Evolutionary conservation across 2,329 filamentous ascomycete genomes (phyloP).

Genomic region (Neonectria punicea): DNA sequence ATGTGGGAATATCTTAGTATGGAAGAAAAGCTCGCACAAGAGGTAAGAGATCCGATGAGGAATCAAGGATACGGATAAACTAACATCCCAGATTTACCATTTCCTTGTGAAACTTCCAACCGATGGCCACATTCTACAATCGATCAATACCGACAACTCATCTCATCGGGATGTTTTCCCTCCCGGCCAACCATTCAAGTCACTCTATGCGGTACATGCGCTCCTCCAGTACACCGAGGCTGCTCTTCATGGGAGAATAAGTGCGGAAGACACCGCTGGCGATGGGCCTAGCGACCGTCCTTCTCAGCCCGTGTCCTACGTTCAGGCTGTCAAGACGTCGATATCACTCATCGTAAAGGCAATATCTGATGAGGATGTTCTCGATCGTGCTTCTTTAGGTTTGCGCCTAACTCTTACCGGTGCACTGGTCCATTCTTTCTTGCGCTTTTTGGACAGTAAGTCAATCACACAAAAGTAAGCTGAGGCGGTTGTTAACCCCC

Average conservation of each 20-base stretch:
- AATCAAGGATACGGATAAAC: slow-evolving; percentile 8
- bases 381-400: slow-evolving; percentile 47
- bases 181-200: slow-evolving; percentile 74
- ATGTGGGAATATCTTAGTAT: slow-evolving; percentile 84
- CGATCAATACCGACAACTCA: slow-evolving; percentile 65
- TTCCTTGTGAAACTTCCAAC: slow-evolving; percentile 78
- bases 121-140: slow-evolving; percentile 68
- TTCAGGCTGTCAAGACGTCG: slow-evolving; percentile 54
- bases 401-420: slow-evolving; percentile 44
- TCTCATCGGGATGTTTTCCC: slow-evolving; percentile 74
- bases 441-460: slow-evolving; percentile 44
- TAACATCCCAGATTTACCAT: slow-evolving; percentile 65
- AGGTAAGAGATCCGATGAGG: slow-evolving; percentile 57
- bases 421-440: slow-evolving; percentile 43
- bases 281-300: slow-evolving; percentile 20
- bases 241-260: slow-evolving; percentile 46
- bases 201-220: slow-evolving; percentile 77
- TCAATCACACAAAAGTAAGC: background rate
- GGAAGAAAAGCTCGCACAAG: slow-evolving; percentile 74
- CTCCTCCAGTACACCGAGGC: slow-evolving; percentile 70
- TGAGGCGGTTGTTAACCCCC: slow-evolving; percentile 17
- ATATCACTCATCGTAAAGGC: slow-evolving; percentile 68
- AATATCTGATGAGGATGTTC: slow-evolving; percentile 67
- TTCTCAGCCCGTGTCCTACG: slow-evolving; percentile 40
- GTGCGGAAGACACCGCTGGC: slow-evolving; percentile 11